Percentiles rank a stretch among this genome's conserved stretches.
phyloP scores from a whole-genome alignment of 2,329 filamentous ascomycete species.

The Coniochaeta ligniaria region DNA sequence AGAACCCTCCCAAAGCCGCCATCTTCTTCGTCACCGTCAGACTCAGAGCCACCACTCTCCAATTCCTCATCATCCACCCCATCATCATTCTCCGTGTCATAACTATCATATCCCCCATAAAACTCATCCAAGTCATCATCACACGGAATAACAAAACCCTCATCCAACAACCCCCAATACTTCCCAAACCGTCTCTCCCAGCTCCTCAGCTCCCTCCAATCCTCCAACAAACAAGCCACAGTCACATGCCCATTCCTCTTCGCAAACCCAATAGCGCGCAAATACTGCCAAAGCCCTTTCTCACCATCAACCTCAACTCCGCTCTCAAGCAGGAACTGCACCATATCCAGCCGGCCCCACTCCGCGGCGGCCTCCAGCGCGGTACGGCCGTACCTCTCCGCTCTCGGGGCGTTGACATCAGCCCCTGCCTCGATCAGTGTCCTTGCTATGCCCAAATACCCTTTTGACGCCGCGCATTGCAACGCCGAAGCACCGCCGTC shows the following conservation, averaged over 20 bases:
- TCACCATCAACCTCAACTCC: neutral
- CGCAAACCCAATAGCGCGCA: neutral
- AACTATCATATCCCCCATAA: neutral
- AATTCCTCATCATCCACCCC: neutral
- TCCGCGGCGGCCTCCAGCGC: slow-evolving; percentile 8
- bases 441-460: slow-evolving; percentile 5
- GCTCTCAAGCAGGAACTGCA: slow-evolving; percentile 4
- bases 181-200: neutral
- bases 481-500: neutral
- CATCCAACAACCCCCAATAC: neutral
- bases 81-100: neutral
- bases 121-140: neutral
- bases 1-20: neutral
- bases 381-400: slow-evolving; percentile 1
- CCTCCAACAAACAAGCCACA: neutral
- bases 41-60: neutral
- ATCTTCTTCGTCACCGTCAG: neutral
- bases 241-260: neutral
- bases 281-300: neutral
- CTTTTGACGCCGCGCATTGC: slow-evolving; percentile 3
- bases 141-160: neutral
- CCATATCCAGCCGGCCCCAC: slow-evolving; percentile 6
- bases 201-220: neutral
- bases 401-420: slow-evolving; percentile 3
- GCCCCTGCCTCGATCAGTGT: slow-evolving; percentile 4